Conservation (phyloP, 148 eudicot species). For the Salicornia ramosissima region DNA sequence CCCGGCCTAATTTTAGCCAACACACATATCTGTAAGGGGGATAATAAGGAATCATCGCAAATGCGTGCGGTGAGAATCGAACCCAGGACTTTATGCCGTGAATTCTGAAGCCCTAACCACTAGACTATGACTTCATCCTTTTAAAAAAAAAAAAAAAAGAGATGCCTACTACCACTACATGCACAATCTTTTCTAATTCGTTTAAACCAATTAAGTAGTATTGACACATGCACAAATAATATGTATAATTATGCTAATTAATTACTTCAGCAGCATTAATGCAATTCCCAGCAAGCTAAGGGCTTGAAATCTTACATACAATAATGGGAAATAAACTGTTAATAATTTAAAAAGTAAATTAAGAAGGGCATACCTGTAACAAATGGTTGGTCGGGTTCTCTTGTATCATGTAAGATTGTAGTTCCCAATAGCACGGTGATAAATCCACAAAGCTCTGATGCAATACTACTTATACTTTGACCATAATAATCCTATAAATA, state of each 20-base stretch:
- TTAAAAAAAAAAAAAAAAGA: too few relatives aligned
- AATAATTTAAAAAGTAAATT: not conserved
- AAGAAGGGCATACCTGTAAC: conserved; percentile 34
- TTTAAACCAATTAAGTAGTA: too few relatives aligned
- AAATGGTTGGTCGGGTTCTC: conserved; percentile 42
- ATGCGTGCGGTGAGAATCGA: too few relatives aligned
- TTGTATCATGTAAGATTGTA: conserved; percentile 40
- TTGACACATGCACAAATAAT: too few relatives aligned
- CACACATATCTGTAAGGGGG: too few relatives aligned
- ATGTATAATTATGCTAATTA: not conserved
- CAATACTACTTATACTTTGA: conserved; percentile 43
- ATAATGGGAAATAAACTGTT: not conserved
- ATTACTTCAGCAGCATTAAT: not conserved
- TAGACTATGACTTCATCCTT: too few relatives aligned
- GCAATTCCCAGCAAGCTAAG: not conserved
- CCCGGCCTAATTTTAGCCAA: too few relatives aligned
- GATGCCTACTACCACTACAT: too few relatives aligned
- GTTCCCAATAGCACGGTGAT: conserved; percentile 46
- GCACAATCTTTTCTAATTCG: too few relatives aligned
- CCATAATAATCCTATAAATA: conserved; percentile 44
- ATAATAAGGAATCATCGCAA: too few relatives aligned
- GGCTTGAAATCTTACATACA: not conserved
- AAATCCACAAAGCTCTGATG: conserved; percentile 48
- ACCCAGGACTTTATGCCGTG: too few relatives aligned
- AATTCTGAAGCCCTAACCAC: too few relatives aligned